phyloP scores from a whole-genome alignment of 805 yeast species.

The Cyberlindnera xylosilytica region DNA sequence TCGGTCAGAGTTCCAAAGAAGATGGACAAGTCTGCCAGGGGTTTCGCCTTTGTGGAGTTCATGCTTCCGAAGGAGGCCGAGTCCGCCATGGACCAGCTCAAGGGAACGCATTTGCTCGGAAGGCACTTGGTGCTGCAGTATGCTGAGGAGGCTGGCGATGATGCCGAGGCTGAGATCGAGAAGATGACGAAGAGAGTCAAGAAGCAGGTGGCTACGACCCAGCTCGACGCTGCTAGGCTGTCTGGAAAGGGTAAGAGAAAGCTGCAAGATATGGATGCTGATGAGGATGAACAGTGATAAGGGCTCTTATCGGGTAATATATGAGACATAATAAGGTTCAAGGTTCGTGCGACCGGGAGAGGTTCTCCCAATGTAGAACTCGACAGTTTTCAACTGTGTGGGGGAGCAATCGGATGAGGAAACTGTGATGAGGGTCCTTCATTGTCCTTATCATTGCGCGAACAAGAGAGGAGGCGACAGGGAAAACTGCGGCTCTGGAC shows the following conservation, averaged over 20 bases:
- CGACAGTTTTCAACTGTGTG: too few relatives aligned
- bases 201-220: slow-evolving; percentile 75
- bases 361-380: too few relatives aligned
- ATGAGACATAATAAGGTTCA: too few relatives aligned
- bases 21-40: slow-evolving; percentile 91
- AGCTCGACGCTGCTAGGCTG: slow-evolving; percentile 65
- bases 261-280: slow-evolving; percentile 47
- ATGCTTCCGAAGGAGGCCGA: slow-evolving; percentile 86
- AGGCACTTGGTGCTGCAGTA: slow-evolving; percentile 91
- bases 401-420: too few relatives aligned
- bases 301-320: too few relatives aligned
- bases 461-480: too few relatives aligned
- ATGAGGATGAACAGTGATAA: slow-evolving; percentile 10
- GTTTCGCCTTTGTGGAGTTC: slow-evolving; percentile 97
- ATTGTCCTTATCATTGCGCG: too few relatives aligned
- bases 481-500: too few relatives aligned
- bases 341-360: too few relatives aligned
- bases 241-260: slow-evolving; percentile 71
- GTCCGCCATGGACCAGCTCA: slow-evolving; percentile 86
- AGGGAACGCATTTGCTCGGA: slow-evolving; percentile 95
- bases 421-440: too few relatives aligned
- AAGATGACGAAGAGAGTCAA: slow-evolving; percentile 84
- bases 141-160: slow-evolving; percentile 77
- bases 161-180: slow-evolving; percentile 88
- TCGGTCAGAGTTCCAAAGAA: slow-evolving; percentile 96